phyloP scores from a whole-genome alignment of 2,329 filamentous ascomycete species.

The Sporothrix luriei region DNA sequence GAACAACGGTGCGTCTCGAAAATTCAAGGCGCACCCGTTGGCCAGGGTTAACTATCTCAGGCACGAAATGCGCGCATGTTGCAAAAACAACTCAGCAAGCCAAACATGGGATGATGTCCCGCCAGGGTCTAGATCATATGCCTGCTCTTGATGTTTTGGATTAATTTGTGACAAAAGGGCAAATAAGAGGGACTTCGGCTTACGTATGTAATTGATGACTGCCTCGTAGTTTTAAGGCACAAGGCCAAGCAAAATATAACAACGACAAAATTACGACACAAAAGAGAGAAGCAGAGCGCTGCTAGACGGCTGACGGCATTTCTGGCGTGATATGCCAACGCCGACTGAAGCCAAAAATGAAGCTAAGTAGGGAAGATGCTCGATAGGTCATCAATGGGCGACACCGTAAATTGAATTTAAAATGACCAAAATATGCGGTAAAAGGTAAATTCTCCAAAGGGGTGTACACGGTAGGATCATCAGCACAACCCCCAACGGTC shows the following conservation, averaged over 20 bases:
- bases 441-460: background rate
- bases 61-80: background rate
- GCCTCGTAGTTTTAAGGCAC: background rate
- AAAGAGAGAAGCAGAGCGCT: background rate
- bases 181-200: background rate
- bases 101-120: conserved; percentile 11
- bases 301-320: conserved; percentile 1
- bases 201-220: background rate
- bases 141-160: conserved; percentile 11
- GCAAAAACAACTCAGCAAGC: background rate
- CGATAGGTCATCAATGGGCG: background rate
- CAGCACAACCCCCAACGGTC: background rate
- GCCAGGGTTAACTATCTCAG: background rate
- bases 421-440: conserved; percentile 13
- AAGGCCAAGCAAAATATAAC: background rate
- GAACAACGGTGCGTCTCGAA: conserved; percentile 19
- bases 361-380: background rate
- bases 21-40: background rate
- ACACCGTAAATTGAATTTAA: background rate
- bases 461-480: background rate
- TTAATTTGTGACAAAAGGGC: background rate
- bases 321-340: background rate
- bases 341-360: background rate
- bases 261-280: background rate
- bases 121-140: conserved; percentile 5